A percentile compares a stretch with the other conserved stretches of the same genome.
Conservation (phyloP, 2,329 filamentous ascomycete genomes). For the Botrytis porri region DNA sequence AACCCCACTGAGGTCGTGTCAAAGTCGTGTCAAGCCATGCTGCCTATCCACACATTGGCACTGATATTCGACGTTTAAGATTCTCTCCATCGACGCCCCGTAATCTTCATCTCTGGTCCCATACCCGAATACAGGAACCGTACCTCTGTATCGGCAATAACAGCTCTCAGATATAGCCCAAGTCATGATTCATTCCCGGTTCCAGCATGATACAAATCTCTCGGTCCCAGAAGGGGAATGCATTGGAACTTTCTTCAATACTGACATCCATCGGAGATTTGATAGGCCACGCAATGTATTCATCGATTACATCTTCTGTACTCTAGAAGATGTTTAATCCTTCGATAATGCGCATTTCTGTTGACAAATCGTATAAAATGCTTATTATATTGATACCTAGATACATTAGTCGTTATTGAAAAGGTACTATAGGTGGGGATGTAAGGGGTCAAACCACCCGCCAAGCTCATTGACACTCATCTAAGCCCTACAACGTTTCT, state of each 20-base stretch:
- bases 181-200: neutral
- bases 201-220: neutral
- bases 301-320: neutral
- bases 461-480: conserved; percentile 13
- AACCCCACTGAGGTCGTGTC: neutral
- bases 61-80: neutral
- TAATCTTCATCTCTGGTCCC: neutral
- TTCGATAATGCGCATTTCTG: neutral
- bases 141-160: neutral
- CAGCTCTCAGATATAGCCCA: neutral
- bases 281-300: neutral
- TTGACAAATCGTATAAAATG: neutral
- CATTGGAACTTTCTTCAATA: neutral
- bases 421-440: conserved; percentile 2
- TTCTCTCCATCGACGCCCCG: conserved; percentile 10
- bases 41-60: neutral
- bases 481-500: conserved; percentile 16
- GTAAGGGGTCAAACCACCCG: conserved; percentile 7
- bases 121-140: neutral
- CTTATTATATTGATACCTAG: neutral
- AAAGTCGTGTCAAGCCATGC: conserved; percentile 2
- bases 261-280: conserved; percentile 9
- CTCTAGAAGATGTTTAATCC: neutral
- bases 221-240: neutral
- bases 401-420: neutral